Evolutionary conservation across 768 basidiomycete species (phyloP).

Genomic region (Lactarius evosmus): DNA sequence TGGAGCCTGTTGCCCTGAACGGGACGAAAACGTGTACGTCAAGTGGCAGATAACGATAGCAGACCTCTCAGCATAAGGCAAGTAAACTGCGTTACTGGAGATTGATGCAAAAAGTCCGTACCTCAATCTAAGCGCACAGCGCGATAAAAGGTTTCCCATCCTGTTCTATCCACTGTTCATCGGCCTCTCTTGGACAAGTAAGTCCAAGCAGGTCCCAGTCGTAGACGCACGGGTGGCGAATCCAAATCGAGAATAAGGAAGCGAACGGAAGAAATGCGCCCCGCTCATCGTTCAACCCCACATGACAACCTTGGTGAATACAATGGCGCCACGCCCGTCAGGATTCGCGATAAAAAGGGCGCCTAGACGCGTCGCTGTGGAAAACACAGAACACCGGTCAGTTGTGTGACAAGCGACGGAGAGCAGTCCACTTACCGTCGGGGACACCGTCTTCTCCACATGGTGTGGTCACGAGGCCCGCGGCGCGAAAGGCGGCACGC

Average conservation of each 20-base stretch:
- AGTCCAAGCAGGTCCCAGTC: not conserved
- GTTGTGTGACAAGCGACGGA: conserved; percentile 2
- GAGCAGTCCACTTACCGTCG: conserved; percentile 21
- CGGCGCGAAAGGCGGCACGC: conserved; percentile 27
- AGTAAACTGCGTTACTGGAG: conserved; percentile 2
- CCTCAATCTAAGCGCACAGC: conserved; percentile 23
- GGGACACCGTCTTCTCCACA: conserved; percentile 27
- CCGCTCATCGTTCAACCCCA: conserved; percentile 23
- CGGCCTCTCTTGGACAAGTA: not conserved
- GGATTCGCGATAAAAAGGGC: conserved; percentile 28
- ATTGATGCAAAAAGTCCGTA: conserved; percentile 6
- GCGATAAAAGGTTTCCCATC: conserved; percentile 8
- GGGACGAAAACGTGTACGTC: conserved; percentile 3
- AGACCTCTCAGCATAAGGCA: conserved; percentile 9
- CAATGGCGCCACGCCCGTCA: conserved; percentile 23
- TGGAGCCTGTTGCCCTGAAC: conserved; percentile 6
- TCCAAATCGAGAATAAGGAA: not conserved
- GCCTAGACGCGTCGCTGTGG: conserved; percentile 25
- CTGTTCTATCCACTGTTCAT: conserved; percentile 10
- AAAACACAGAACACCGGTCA: conserved; percentile 6
- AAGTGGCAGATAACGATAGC: conserved; percentile 13
- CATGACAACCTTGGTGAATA: conserved; percentile 29
- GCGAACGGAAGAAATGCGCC: not conserved
- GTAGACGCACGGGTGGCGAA: not conserved
- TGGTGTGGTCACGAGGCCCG: conserved; percentile 27